Evolutionary conservation across 2,329 filamentous ascomycete genomes (phyloP).

Genomic region (Rutstroemia sp.): DNA sequence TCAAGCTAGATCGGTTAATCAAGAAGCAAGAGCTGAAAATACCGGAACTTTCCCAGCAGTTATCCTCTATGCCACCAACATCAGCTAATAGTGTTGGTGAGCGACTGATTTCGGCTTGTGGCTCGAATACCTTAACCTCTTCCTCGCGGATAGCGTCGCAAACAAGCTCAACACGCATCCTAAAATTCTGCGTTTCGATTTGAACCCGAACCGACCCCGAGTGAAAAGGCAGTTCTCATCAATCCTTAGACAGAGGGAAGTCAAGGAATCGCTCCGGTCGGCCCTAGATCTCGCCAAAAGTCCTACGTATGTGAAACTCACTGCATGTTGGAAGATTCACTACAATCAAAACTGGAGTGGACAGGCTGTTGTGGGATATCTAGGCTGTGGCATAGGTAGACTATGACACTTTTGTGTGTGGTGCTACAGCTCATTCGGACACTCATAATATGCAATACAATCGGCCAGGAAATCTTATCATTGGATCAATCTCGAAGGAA

Average conservation of each 20-base stretch:
- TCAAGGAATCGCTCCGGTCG: constrained; percentile 16
- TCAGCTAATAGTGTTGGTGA: constrained; percentile 33
- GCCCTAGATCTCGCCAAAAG: constrained; percentile 13
- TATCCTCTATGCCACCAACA: not conserved
- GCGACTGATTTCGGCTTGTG: constrained; percentile 49
- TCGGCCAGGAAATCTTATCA: constrained; percentile 52
- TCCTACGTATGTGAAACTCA: constrained; percentile 18
- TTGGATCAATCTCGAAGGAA: constrained; percentile 41
- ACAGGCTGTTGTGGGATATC: constrained; percentile 57
- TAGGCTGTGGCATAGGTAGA: constrained; percentile 51
- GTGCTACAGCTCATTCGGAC: constrained; percentile 56
- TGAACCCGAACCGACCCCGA: not conserved
- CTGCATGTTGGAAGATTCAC: constrained; percentile 39
- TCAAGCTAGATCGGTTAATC: not conserved
- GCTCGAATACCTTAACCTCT: constrained; percentile 24
- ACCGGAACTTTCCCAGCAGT: constrained; percentile 1
- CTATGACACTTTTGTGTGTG: constrained; percentile 47
- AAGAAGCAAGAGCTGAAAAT: constrained; percentile 3
- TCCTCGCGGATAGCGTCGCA: constrained; percentile 15
- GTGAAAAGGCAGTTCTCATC: constrained; percentile 7
- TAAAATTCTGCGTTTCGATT: constrained; percentile 2
- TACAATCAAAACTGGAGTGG: constrained; percentile 47
- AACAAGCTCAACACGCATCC: constrained; percentile 3
- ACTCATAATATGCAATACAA: constrained; percentile 59
- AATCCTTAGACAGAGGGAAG: constrained; percentile 22